These are phyloP conservation scores for Xylaria sp. DNA, from an alignment of 2,329 filamentous ascomycete species.

Conservation along the genomic window DNA sequence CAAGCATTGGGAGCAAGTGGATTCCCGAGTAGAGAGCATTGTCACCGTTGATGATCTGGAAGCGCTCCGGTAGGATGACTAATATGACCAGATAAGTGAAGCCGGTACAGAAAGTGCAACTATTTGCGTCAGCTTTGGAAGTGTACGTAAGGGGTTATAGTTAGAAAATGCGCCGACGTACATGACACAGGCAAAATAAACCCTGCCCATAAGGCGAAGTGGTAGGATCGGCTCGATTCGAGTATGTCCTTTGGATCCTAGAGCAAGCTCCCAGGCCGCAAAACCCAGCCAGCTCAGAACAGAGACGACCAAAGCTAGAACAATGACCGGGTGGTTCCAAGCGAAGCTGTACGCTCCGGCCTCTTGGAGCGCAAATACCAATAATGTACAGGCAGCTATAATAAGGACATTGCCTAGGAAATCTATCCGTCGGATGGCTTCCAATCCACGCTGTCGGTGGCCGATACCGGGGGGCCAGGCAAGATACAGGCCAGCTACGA, in stretches of 20 bases:
- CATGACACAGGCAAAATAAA: slow-evolving; percentile 64
- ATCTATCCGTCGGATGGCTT: slow-evolving; percentile 61
- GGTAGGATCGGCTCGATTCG: slow-evolving; percentile 67
- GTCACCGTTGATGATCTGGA: slow-evolving; percentile 68
- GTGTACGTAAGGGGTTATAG: background rate
- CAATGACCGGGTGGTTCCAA: slow-evolving; percentile 65
- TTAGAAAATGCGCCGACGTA: slow-evolving; percentile 49
- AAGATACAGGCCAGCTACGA: slow-evolving; percentile 60
- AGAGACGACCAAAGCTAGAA: slow-evolving; percentile 61
- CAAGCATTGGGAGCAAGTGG: slow-evolving; percentile 68
- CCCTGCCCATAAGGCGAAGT: slow-evolving; percentile 57
- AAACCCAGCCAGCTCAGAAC: slow-evolving; percentile 61
- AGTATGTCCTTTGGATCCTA: slow-evolving; percentile 52
- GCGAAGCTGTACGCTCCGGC: slow-evolving; percentile 62
- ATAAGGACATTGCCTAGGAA: slow-evolving; percentile 63
- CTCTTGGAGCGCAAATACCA: slow-evolving; percentile 68
- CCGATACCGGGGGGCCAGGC: slow-evolving; percentile 57
- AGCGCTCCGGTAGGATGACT: slow-evolving; percentile 68
- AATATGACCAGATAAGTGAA: slow-evolving; percentile 69
- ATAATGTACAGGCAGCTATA: slow-evolving; percentile 62
- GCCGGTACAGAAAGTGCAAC: slow-evolving; percentile 66
- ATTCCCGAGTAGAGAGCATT: slow-evolving; percentile 65
- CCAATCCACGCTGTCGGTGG: slow-evolving; percentile 53
- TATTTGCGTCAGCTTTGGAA: slow-evolving; percentile 43
- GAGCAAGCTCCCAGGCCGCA: slow-evolving; percentile 61